A percentile compares a stretch with the other conserved stretches of the same genome.
Conservation (phyloP, 2,329 filamentous ascomycete species). For the Periconia sp. region DNA sequence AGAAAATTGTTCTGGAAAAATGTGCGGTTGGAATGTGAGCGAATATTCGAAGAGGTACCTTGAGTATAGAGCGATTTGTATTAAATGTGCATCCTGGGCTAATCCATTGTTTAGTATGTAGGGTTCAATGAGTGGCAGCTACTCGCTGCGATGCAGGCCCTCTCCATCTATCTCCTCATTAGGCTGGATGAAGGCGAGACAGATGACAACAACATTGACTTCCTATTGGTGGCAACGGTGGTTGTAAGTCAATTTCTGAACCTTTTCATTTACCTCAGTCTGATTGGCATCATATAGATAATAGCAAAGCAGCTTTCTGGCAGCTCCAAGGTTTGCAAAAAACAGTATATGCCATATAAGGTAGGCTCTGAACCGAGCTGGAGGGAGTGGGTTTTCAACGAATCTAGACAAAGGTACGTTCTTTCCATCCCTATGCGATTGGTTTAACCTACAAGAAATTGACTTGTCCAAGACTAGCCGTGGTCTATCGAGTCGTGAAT, state of each 20-base stretch:
- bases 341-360: slow-evolving; percentile 8
- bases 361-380: slow-evolving; percentile 32
- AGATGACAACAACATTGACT: slow-evolving; percentile 51
- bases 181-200: slow-evolving; percentile 54
- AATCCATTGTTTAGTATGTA: slow-evolving; percentile 26
- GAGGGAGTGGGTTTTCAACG: slow-evolving; percentile 51
- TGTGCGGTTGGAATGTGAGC: slow-evolving; percentile 52
- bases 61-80: not conserved
- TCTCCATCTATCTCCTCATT: slow-evolving; percentile 53
- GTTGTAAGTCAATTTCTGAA: slow-evolving; percentile 30
- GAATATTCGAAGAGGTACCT: slow-evolving; percentile 44
- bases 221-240: slow-evolving; percentile 43
- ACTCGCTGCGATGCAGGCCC: slow-evolving; percentile 52
- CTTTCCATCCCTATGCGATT: not conserved
- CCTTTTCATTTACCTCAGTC: not conserved
- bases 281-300: not conserved
- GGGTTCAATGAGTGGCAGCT: slow-evolving; percentile 46
- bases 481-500: slow-evolving; percentile 50
- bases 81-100: not conserved
- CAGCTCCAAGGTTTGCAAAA: slow-evolving; percentile 7
- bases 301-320: slow-evolving; percentile 14
- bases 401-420: slow-evolving; percentile 48
- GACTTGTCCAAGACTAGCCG: slow-evolving; percentile 38
- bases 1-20: slow-evolving; percentile 55
- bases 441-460: not conserved